Evolutionary conservation across 2,329 filamentous ascomycete genomes (phyloP).

Genomic region (Graphiopsis chlorocephala): DNA sequence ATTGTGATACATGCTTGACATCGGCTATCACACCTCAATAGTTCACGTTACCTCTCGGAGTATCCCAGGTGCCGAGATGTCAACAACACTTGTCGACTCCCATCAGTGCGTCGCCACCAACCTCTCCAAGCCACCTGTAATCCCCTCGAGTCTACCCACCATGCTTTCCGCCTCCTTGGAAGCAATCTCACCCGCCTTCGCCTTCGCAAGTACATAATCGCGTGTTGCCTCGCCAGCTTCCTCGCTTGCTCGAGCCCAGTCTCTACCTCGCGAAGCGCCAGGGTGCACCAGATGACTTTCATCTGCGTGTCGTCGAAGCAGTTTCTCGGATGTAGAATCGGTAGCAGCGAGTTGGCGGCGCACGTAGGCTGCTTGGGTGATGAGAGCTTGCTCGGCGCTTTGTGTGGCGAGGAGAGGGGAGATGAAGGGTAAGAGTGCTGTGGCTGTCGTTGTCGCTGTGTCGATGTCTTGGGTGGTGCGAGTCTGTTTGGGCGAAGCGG

Average conservation of each 20-base stretch:
- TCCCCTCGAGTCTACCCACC: constrained; percentile 21
- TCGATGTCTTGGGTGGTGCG: constrained; percentile 14
- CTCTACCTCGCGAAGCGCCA: constrained; percentile 24
- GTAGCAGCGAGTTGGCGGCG: constrained; percentile 28
- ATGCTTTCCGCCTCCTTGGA: constrained; percentile 19
- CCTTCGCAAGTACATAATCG: constrained; percentile 19
- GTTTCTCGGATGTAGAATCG: constrained; percentile 25
- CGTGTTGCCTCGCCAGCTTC: constrained; percentile 20
- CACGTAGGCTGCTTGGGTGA: constrained; percentile 28
- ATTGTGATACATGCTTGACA: not conserved
- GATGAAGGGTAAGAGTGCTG: constrained; percentile 28
- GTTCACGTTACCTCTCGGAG: not conserved
- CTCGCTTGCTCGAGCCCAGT: constrained; percentile 27
- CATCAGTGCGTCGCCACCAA: not conserved
- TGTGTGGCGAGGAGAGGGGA: constrained; percentile 21
- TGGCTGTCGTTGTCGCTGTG: constrained; percentile 16
- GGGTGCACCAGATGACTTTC: constrained; percentile 36
- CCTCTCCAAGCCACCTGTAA: constrained; percentile 14
- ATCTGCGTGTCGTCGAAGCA: constrained; percentile 31
- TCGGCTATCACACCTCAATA: not conserved
- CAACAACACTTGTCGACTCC: not conserved
- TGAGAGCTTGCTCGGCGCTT: constrained; percentile 24
- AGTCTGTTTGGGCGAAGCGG: not conserved
- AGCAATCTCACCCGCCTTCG: constrained; percentile 21
- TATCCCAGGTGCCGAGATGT: not conserved